phyloP scores from a whole-genome alignment of 352 stramenopile species.

The Phytophthora lateralis region DNA sequence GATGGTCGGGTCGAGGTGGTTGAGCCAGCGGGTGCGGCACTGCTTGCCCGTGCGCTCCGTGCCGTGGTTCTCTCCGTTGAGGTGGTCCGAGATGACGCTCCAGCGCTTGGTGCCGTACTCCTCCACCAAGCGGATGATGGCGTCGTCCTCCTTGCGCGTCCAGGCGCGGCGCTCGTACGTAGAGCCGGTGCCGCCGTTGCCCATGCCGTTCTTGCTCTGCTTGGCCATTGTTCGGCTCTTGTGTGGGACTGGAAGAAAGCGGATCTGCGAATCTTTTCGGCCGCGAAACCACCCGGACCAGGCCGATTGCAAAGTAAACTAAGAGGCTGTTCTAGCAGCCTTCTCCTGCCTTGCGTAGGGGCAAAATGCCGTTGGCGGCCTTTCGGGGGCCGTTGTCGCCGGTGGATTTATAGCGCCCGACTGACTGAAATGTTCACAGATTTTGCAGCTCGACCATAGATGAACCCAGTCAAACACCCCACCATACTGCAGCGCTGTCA shows the following conservation, averaged over 20 bases:
- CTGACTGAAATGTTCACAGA: conserved; percentile 5
- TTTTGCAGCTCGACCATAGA: background rate
- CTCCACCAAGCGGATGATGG: conserved; percentile 84
- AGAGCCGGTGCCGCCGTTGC: conserved; percentile 36
- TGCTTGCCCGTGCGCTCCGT: conserved; percentile 87
- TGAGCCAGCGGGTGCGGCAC: conserved; percentile 83
- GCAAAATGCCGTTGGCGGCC: conserved; percentile 33
- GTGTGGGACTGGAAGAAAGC: conserved; percentile 13
- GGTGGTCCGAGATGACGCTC: conserved; percentile 87
- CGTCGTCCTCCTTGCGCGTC: conserved; percentile 87
- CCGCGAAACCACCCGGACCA: conserved; percentile 24
- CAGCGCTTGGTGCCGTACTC: conserved; percentile 89
- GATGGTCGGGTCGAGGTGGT: conserved; percentile 85
- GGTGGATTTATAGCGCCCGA: conserved; percentile 1
- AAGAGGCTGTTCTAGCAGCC: conserved; percentile 11
- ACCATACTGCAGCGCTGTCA: conserved; percentile 14
- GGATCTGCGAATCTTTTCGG: conserved; percentile 42
- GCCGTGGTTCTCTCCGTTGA: conserved; percentile 85
- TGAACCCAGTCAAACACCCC: no score
- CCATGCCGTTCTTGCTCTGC: conserved; percentile 54
- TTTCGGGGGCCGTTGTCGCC: conserved; percentile 29
- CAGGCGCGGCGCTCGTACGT: conserved; percentile 85
- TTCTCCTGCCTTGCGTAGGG: conserved; percentile 8
- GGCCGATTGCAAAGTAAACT: conserved; percentile 15
- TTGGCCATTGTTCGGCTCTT: conserved; percentile 54